Conservation (phyloP, 2,329 filamentous ascomycete genomes). For the Colletotrichum sansevieriae region DNA sequence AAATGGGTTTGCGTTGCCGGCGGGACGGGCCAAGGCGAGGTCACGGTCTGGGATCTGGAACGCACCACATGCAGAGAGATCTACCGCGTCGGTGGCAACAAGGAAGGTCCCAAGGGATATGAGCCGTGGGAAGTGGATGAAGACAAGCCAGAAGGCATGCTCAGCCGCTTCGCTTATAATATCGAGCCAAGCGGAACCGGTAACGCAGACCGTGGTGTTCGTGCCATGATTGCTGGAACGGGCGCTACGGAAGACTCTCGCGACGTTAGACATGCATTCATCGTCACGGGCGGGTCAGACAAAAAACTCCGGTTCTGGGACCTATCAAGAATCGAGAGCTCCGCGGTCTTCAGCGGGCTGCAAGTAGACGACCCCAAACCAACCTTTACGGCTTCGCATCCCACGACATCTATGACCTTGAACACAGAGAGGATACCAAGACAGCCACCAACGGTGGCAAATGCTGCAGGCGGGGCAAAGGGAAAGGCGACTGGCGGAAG, state of each 20-base stretch:
- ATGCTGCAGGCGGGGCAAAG: slow-evolving; percentile 49
- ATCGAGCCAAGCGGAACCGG: slow-evolving; percentile 72
- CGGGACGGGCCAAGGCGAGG: slow-evolving; percentile 86
- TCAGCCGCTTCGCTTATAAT: slow-evolving; percentile 84
- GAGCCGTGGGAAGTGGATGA: slow-evolving; percentile 92
- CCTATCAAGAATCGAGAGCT: slow-evolving; percentile 80
- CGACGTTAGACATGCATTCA: slow-evolving; percentile 83
- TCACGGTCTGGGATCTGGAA: slow-evolving; percentile 96
- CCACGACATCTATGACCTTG: slow-evolving; percentile 72
- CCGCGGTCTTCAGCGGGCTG: slow-evolving; percentile 83
- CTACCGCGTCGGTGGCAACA: slow-evolving; percentile 77
- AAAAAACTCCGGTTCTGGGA: slow-evolving; percentile 97
- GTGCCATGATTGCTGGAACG: slow-evolving; percentile 79
- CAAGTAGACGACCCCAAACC: slow-evolving; percentile 78
- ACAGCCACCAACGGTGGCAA: slow-evolving; percentile 50
- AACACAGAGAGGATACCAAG: slow-evolving; percentile 72
- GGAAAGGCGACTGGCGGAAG: slow-evolving; percentile 50
- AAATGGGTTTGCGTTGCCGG: slow-evolving; percentile 91
- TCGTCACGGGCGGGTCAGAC: slow-evolving; percentile 90
- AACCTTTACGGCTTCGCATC: slow-evolving; percentile 76
- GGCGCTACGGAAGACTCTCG: slow-evolving; percentile 77
- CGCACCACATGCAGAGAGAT: slow-evolving; percentile 90
- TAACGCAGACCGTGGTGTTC: slow-evolving; percentile 75
- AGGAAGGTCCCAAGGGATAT: slow-evolving; percentile 75
- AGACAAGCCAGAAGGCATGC: slow-evolving; percentile 87